phyloP scores from a whole-genome alignment of 768 basidiomycete genomes.

The Obba rivulosa region DNA sequence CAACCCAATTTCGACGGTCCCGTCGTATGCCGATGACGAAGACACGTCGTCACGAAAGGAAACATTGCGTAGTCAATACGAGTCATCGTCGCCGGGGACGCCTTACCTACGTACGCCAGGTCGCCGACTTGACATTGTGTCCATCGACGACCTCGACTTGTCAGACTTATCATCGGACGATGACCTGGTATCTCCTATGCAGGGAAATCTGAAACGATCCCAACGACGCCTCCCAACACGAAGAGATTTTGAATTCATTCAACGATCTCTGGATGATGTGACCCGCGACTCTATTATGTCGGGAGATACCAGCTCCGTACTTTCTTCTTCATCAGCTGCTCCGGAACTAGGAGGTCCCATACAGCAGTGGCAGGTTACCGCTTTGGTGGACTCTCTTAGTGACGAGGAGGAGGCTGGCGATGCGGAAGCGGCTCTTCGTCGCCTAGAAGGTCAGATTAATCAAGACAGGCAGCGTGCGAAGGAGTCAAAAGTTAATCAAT shows the following conservation, averaged over 20 bases:
- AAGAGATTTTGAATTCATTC: slow-evolving; percentile 77
- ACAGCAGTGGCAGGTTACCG: slow-evolving; percentile 81
- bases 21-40: no score
- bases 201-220: slow-evolving; percentile 45
- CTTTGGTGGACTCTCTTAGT: slow-evolving; percentile 64
- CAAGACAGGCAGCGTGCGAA: slow-evolving; percentile 64
- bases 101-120: background rate
- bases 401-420: slow-evolving; percentile 75
- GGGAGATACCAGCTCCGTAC: slow-evolving; percentile 32
- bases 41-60: no score
- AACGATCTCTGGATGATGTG: slow-evolving; percentile 52
- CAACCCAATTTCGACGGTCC: no score
- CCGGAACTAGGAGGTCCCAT: slow-evolving; percentile 44
- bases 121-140: slow-evolving; percentile 68
- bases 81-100: background rate
- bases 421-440: slow-evolving; percentile 73
- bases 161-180: slow-evolving; percentile 68
- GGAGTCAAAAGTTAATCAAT: slow-evolving; percentile 72
- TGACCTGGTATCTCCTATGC: slow-evolving; percentile 36
- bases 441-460: slow-evolving; percentile 86
- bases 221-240: slow-evolving; percentile 63
- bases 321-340: slow-evolving; percentile 29
- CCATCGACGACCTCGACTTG: slow-evolving; percentile 76
- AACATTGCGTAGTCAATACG: no score
- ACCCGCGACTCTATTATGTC: slow-evolving; percentile 57